These are phyloP conservation scores for Pelargonium cotyledonis DNA, from an alignment of 441 rosid species.

Conservation along the genomic window DNA sequence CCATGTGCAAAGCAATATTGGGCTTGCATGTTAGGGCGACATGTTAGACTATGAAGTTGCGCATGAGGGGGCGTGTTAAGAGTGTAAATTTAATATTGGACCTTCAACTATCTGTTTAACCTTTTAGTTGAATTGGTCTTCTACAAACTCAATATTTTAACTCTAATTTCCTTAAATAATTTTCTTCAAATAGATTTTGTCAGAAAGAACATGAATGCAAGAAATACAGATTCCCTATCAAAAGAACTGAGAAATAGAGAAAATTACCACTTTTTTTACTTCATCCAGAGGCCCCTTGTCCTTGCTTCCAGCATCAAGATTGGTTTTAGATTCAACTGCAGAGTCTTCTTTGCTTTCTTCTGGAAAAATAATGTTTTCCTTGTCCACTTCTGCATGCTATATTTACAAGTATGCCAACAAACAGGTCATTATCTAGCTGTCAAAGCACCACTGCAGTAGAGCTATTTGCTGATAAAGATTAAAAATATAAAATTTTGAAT, in stretches of 20 bases:
- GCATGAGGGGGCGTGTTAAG: too few relatives aligned
- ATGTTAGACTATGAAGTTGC: too few relatives aligned
- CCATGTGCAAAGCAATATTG: too few relatives aligned
- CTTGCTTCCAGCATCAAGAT: constrained; percentile 32
- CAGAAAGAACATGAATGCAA: not conserved
- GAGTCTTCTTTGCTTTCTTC: constrained; percentile 31
- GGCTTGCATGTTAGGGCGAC: too few relatives aligned
- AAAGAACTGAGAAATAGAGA: not conserved
- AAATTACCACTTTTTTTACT: constrained; percentile 33
- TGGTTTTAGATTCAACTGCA: constrained; percentile 34
- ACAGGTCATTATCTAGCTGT: constrained; percentile 10
- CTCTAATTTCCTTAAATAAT: not conserved
- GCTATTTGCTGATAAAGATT: constrained; percentile 5
- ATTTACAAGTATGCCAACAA: constrained; percentile 22
- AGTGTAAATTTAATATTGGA: too few relatives aligned
- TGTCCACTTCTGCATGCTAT: constrained; percentile 36
- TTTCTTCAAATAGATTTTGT: constrained; percentile 19
- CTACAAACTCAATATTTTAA: too few relatives aligned
- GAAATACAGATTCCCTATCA: not conserved
- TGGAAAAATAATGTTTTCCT: constrained; percentile 31
- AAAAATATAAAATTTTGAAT: not conserved
- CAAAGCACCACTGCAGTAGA: not conserved
- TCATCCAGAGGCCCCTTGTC: constrained; percentile 28
- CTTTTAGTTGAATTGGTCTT: too few relatives aligned
- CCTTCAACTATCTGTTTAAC: too few relatives aligned